A percentile compares a stretch with the other conserved stretches of the same genome.
Conservation (phyloP, 2,329 filamentous ascomycete genomes). For the Colletotrichum tropicicola region DNA sequence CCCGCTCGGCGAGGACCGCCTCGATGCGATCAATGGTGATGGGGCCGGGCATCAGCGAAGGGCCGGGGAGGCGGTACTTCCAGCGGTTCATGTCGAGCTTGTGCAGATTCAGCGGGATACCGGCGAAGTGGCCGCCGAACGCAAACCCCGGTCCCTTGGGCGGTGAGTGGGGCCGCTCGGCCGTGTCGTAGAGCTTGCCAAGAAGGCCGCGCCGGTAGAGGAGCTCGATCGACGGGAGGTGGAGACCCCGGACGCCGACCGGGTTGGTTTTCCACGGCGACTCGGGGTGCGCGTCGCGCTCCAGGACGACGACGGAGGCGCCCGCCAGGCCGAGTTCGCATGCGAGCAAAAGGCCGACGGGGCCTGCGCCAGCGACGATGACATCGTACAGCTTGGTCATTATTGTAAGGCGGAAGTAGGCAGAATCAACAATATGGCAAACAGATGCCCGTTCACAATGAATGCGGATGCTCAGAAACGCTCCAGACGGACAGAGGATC, state of each 20-base stretch:
- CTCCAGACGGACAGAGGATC: no score
- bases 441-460: no score
- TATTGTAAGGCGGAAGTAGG: background rate
- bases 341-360: constrained; percentile 45
- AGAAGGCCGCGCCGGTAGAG: constrained; percentile 49
- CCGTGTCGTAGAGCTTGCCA: constrained; percentile 34
- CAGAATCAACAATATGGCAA: background rate
- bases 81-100: constrained; percentile 38
- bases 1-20: constrained; percentile 30
- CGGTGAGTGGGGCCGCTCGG: constrained; percentile 21
- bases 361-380: constrained; percentile 44
- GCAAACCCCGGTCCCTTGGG: constrained; percentile 33
- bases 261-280: constrained; percentile 38
- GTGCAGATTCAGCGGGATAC: constrained; percentile 37
- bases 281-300: constrained; percentile 49
- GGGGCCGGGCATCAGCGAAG: constrained; percentile 33
- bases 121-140: constrained; percentile 45
- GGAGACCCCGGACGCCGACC: constrained; percentile 42
- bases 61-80: constrained; percentile 42
- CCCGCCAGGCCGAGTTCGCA: constrained; percentile 44
- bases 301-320: constrained; percentile 47
- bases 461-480: no score
- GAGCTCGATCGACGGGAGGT: constrained; percentile 43
- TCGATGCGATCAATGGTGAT: constrained; percentile 37
- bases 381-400: constrained; percentile 40